These are phyloP conservation scores for Barnettozyma pratensis DNA, from an alignment of 805 yeast species.

Conservation along the genomic window DNA sequence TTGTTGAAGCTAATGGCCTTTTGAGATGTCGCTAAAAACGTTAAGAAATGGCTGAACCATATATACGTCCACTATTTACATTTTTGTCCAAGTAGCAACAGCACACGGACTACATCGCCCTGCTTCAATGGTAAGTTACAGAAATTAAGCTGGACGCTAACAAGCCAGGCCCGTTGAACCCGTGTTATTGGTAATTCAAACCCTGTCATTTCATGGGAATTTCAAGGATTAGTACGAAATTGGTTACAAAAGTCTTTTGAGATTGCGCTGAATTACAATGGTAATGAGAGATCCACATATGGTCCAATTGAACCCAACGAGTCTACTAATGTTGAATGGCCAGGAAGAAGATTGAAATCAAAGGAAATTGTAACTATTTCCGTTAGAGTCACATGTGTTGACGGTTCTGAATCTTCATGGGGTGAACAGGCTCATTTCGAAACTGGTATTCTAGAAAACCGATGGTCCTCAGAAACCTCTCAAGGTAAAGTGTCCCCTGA, in stretches of 20 bases:
- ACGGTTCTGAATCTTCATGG: background rate
- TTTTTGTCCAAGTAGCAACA: background rate
- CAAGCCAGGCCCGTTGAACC: background rate
- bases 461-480: background rate
- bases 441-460: background rate
- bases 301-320: background rate
- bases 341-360: background rate
- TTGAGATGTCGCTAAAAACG: too few species aligned
- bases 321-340: background rate
- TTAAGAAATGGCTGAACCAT: too few species aligned
- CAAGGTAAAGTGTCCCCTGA: background rate
- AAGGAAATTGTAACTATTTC: background rate
- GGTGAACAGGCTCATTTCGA: background rate
- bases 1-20: too few species aligned
- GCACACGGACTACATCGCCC: background rate
- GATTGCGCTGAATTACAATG: slow-evolving; percentile 4
- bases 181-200: slow-evolving; percentile 5
- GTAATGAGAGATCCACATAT: background rate
- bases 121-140: slow-evolving; percentile 7
- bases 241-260: slow-evolving; percentile 11
- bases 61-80: too few species aligned
- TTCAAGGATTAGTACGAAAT: slow-evolving; percentile 9
- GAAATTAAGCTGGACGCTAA: slow-evolving; percentile 7
- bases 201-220: slow-evolving; percentile 10
- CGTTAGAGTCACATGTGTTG: background rate